Conservation (phyloP, 176 grass and related monocot genomes). For the Rhipidocladum racemiflorum region DNA sequence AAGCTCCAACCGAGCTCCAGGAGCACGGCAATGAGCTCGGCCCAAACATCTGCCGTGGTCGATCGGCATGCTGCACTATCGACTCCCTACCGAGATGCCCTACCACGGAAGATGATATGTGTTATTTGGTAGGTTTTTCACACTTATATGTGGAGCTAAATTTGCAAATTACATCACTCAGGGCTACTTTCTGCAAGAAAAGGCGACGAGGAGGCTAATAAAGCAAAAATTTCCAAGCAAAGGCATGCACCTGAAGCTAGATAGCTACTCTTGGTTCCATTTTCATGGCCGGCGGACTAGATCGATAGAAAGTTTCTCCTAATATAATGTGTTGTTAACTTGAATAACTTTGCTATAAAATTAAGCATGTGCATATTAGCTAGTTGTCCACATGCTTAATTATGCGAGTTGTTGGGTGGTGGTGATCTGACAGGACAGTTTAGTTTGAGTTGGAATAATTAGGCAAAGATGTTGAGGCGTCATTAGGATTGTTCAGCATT, state of each 20-base stretch:
- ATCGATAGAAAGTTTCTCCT: neutral
- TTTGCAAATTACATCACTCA: no score
- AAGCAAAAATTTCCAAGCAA: no score
- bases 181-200: no score
- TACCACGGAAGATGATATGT: no score
- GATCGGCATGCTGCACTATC: no score
- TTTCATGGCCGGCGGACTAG: neutral
- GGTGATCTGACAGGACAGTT: slow-evolving; percentile 24
- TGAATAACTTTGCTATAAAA: neutral
- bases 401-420: slow-evolving; percentile 16
- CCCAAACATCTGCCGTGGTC: no score
- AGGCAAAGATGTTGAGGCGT: neutral
- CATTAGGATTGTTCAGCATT: neutral
- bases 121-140: no score
- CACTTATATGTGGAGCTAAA: no score
- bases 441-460: slow-evolving; percentile 23
- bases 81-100: no score
- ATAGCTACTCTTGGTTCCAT: neutral
- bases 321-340: neutral
- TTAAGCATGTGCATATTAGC: slow-evolving; percentile 10
- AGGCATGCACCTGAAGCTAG: neutral
- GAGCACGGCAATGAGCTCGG: no score
- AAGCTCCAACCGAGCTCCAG: no score
- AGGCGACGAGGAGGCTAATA: no score
- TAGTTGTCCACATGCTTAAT: slow-evolving; percentile 21